phyloP scores from a whole-genome alignment of 768 basidiomycete genomes.

The Boletus vinaceobasis region DNA sequence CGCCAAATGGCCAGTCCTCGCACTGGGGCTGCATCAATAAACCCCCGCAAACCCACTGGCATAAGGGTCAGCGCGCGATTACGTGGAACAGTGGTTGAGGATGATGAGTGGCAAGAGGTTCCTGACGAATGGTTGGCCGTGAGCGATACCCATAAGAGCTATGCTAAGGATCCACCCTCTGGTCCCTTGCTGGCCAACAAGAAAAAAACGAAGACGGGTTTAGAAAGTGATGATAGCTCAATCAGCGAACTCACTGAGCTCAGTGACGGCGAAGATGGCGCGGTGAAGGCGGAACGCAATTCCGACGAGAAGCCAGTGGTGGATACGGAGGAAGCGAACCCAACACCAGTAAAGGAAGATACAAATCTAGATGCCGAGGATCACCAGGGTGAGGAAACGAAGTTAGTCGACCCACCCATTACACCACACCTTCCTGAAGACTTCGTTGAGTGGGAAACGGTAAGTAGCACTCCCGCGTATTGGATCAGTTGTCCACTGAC shows the following conservation, averaged over 20 bases:
- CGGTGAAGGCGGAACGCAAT: conserved; percentile 16
- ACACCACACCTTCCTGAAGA: conserved; percentile 38
- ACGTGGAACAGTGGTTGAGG: conserved; percentile 49
- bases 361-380: conserved; percentile 1
- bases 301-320: not conserved
- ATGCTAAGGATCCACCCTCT: conserved; percentile 10
- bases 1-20: conserved; percentile 36
- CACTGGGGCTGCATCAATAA: conserved; percentile 7
- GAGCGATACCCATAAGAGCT: conserved; percentile 17
- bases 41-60: conserved; percentile 41
- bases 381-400: conserved; percentile 1
- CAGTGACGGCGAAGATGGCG: conserved; percentile 43
- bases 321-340: conserved; percentile 1
- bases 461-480: conserved; percentile 34
- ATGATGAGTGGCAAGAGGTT: conserved; percentile 72
- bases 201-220: conserved; percentile 43
- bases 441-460: conserved; percentile 92
- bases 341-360: not conserved
- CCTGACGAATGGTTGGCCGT: conserved; percentile 65
- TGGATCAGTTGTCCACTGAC: not conserved
- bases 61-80: conserved; percentile 67
- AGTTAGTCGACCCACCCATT: not conserved
- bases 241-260: conserved; percentile 76
- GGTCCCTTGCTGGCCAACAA: conserved; percentile 7
- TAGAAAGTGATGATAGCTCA: conserved; percentile 60